Evolutionary conservation across 495 filamentous ascomycete species (phyloP).

Genomic region (Penicillium ucsense): DNA sequence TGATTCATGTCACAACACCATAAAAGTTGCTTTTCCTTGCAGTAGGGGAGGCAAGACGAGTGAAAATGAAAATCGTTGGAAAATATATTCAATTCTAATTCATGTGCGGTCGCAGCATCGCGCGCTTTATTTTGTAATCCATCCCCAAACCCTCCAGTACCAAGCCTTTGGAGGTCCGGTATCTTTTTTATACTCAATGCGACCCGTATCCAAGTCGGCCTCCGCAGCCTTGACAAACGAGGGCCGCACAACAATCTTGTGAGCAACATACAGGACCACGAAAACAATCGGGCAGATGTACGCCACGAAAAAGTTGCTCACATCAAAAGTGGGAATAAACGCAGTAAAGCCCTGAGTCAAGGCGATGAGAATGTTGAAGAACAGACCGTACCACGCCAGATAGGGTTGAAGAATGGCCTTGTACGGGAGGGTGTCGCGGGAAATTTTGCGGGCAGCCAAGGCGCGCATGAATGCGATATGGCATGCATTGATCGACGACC

Average conservation of each 20-base stretch:
- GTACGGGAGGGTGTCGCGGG: conserved; percentile 43
- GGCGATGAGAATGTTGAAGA: conserved; percentile 49
- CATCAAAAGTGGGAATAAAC: conserved; percentile 47
- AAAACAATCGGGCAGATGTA: conserved; percentile 49
- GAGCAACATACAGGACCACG: conserved; percentile 36
- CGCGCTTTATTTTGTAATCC: conserved; percentile 11
- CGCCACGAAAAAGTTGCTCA: conserved; percentile 41
- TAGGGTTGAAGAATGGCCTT: conserved; percentile 44
- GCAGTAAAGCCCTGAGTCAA: conserved; percentile 55
- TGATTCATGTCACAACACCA: too few relatives aligned
- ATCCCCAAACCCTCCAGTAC: conserved; percentile 18
- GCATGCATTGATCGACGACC: conserved; percentile 46
- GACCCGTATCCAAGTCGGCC: conserved; percentile 35
- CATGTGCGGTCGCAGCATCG: not conserved
- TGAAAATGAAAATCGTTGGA: not conserved
- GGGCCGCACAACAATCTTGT: conserved; percentile 36
- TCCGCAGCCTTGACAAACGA: conserved; percentile 21
- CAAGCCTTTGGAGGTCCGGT: conserved; percentile 16
- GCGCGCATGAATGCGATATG: conserved; percentile 50
- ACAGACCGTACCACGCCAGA: conserved; percentile 43
- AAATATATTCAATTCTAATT: not conserved
- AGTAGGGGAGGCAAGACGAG: too few relatives aligned
- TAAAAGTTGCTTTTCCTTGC: too few relatives aligned
- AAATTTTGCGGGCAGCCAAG: conserved; percentile 38
- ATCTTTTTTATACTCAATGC: conserved; percentile 23